phyloP scores from a whole-genome alignment of 225 moss, liverwort and hornwort species.

The Marchantia polymorpha region DNA sequence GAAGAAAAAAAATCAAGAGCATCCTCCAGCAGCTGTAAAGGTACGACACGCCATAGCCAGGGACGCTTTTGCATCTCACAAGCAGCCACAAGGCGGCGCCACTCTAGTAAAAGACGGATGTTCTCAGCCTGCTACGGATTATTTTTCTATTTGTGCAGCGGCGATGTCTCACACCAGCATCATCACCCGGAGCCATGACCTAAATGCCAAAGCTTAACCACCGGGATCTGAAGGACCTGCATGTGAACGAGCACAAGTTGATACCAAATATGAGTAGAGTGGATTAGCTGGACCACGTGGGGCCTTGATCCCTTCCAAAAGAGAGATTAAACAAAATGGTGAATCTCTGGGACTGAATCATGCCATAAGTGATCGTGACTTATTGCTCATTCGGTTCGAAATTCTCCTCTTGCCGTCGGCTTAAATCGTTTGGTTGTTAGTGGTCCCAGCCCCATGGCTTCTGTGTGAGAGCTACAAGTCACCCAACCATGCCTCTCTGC shows the following conservation, averaged over 20 bases:
- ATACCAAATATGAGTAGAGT: background rate
- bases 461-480: background rate
- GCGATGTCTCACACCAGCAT: background rate
- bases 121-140: background rate
- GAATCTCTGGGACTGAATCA: background rate
- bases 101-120: background rate
- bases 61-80: background rate
- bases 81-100: background rate
- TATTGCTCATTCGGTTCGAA: background rate
- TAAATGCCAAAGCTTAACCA: background rate
- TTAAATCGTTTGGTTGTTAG: background rate
- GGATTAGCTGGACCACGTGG: background rate
- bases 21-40: background rate
- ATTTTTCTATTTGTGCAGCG: background rate
- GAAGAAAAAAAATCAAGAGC: background rate
- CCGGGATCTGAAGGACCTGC: background rate
- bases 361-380: background rate
- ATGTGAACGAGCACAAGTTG: background rate
- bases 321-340: background rate
- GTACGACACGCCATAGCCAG: background rate
- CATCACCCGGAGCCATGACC: background rate
- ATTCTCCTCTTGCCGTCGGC: background rate
- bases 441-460: background rate
- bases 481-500: no score
- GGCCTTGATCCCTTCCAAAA: background rate